Evolutionary conservation across 2,329 filamentous ascomycete genomes (phyloP), one percentile per base, ranked within the genome.

Genomic region (Xylaria multiplex): DNA sequence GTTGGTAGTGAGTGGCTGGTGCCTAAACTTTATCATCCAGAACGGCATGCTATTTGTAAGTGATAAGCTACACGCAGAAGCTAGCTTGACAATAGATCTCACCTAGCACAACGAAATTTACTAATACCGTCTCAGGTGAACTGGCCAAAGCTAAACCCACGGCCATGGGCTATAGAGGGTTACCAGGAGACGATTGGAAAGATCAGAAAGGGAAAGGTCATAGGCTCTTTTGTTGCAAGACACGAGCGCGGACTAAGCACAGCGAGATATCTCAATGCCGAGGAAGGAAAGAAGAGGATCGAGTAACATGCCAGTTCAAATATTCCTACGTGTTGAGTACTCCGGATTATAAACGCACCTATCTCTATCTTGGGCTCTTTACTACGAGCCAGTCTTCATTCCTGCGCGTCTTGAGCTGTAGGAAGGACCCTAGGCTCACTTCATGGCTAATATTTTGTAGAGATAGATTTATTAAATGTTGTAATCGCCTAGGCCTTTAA

Each of bases 221-320:
- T 98, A 54, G 96, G 96, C 2, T 81, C 87, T 14, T 86, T 97
- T 67, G 85, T 96, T 24, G 84, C 86, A 32, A 82, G 83, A 54
- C 93, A 97, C 76, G 92, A 97, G 79, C 85, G 94, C 16, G 93
- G 93, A 2, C 86, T 93, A 68, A 97, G 93, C 80, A 92, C 92
- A 70, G 90, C 91, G 49, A 86, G 93, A 68, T 90, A 96, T 72
- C 86, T 93, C 37, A 96, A 91, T 72, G 88, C 96, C 61, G 96
- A 99, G 79, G 96, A 99, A 81, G 96, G 96, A 59, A 99, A 99
- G 86, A 99, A 97, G 87, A 92, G 96, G 78, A 96, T 97, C 76
- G 96, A 99, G 78, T 94, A 66, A 65, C 11, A 19, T 46, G 32
- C 48, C 13, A 8, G 13, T 37, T 35, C 30, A 19, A 22, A 54